Conservation (phyloP, 163 green algal genomes). For the Picocystis sp. region DNA sequence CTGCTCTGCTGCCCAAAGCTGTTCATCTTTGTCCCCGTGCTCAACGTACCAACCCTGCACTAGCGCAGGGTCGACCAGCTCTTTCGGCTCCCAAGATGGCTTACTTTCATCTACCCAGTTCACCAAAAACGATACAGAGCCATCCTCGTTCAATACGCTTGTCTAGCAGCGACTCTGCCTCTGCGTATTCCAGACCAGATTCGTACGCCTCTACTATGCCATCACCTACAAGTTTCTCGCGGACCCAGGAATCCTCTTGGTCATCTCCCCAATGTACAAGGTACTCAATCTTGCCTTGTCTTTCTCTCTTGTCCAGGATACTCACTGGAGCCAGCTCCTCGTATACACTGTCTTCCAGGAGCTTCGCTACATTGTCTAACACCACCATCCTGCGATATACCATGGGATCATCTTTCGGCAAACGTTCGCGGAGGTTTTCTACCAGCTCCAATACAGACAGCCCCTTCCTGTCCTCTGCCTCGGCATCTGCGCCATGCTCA, state of each 20-base stretch:
- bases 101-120: neutral
- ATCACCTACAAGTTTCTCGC: constrained; percentile 9
- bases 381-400: constrained; percentile 36
- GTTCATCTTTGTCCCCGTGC: too few relatives aligned
- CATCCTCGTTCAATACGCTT: constrained; percentile 3
- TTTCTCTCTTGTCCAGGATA: constrained; percentile 2
- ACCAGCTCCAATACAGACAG: constrained; percentile 52
- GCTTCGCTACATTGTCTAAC: constrained; percentile 49
- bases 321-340: constrained; percentile 1
- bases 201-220: constrained; percentile 8
- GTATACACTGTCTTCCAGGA: neutral
- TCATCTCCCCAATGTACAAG: constrained; percentile 25
- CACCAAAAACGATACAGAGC: neutral
- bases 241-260: constrained; percentile 22
- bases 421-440: constrained; percentile 36
- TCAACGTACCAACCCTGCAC: too few relatives aligned
- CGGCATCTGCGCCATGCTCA: constrained; percentile 56
- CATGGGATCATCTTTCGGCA: constrained; percentile 34
- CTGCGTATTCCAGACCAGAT: constrained; percentile 8
- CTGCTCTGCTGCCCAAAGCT: too few relatives aligned
- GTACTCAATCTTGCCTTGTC: constrained; percentile 13
- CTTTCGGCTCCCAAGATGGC: neutral
- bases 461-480: constrained; percentile 51
- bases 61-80: too few relatives aligned
- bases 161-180: constrained; percentile 4